Conservation (phyloP, 2,329 filamentous ascomycete genomes). For the Exophiala phaeomuriformis region DNA sequence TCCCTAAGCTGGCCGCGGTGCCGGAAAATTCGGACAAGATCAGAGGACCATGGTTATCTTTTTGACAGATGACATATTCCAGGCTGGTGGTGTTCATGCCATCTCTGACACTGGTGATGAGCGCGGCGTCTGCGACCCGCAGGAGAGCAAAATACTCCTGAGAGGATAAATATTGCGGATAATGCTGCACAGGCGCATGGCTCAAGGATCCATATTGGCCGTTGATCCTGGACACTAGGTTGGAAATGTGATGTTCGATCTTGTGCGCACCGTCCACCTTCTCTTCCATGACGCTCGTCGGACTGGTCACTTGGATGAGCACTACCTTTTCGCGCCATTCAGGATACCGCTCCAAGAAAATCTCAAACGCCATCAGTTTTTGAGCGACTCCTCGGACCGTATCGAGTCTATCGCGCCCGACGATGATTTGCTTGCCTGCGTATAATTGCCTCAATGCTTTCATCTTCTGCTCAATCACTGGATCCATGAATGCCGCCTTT, state of each 20-base stretch:
- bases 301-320: constrained; percentile 88
- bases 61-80: constrained; percentile 90
- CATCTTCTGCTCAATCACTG: constrained; percentile 64
- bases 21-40: constrained; percentile 97
- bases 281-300: constrained; percentile 70
- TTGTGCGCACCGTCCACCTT: constrained; percentile 70
- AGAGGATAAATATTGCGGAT: constrained; percentile 81
- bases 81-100: constrained; percentile 97
- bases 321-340: constrained; percentile 91
- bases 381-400: constrained; percentile 90
- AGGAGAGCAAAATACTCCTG: constrained; percentile 95
- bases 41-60: constrained; percentile 74
- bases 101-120: constrained; percentile 92
- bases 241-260: constrained; percentile 80
- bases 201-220: constrained; percentile 80
- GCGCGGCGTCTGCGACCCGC: constrained; percentile 77
- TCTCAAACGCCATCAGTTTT: constrained; percentile 89
- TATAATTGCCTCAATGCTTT: constrained; percentile 68
- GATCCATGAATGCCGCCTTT: constrained; percentile 62
- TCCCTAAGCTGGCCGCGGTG: constrained; percentile 74
- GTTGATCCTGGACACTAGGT: constrained; percentile 86
- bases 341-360: constrained; percentile 82
- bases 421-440: constrained; percentile 86
- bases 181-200: constrained; percentile 88
- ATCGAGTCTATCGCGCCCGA: constrained; percentile 88